phyloP scores from a whole-genome alignment of 306 rosid genomes.

The Inga laurina region DNA sequence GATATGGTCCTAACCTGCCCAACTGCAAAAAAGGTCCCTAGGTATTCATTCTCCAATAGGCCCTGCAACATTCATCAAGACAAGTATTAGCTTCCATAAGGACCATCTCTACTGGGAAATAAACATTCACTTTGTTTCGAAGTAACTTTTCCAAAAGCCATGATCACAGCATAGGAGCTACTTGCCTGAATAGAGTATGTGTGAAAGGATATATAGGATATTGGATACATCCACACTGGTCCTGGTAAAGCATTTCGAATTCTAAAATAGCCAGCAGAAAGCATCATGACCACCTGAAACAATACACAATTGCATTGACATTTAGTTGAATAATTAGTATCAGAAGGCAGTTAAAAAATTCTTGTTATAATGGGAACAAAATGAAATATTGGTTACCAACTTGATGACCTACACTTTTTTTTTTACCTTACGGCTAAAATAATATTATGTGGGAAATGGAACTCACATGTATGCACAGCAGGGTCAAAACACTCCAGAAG shows the following conservation, averaged over 20 bases:
- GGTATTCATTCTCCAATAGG: conserved; percentile 90
- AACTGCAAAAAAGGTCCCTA: conserved; percentile 78
- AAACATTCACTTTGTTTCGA: not conserved
- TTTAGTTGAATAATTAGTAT: conserved; percentile 10
- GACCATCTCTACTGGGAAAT: not conserved
- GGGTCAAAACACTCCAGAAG: conserved; percentile 85
- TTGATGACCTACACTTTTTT: not conserved
- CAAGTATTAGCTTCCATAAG: conserved; percentile 9
- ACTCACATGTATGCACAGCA: conserved; percentile 80
- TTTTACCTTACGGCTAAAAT: not conserved
- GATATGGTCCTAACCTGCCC: conserved; percentile 95
- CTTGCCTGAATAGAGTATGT: conserved; percentile 93
- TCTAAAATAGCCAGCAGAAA: conserved; percentile 94
- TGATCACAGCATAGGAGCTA: conserved; percentile 11
- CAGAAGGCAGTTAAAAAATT: not conserved
- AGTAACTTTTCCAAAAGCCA: not conserved
- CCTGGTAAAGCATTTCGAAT: conserved; percentile 81
- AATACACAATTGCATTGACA: conserved; percentile 1
- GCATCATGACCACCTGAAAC: conserved; percentile 95
- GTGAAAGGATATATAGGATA: conserved; percentile 87
- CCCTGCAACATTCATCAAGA: conserved; percentile 51
- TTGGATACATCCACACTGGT: conserved; percentile 87
- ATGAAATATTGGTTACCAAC: not conserved
- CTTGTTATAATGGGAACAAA: not conserved
- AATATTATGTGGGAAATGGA: not conserved